These are phyloP conservation scores for Quercus bicolor DNA, from an alignment of 306 rosid genomes.

Conservation along the genomic window DNA sequence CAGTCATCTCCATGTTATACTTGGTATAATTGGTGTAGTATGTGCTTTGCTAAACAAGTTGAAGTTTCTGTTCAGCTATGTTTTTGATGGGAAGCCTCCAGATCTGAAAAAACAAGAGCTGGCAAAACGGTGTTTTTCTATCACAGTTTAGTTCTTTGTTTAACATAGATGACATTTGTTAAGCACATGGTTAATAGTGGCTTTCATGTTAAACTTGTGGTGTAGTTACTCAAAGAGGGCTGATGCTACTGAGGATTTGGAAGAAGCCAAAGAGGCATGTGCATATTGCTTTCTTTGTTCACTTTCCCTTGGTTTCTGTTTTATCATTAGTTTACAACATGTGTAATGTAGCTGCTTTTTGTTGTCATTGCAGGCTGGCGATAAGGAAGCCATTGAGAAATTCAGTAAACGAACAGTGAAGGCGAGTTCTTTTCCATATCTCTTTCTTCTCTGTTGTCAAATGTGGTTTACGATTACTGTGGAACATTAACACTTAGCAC, in stretches of 20 bases:
- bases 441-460: background rate
- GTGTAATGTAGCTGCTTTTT: constrained; percentile 19
- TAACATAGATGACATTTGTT: background rate
- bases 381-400: constrained; percentile 90
- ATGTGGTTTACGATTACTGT: background rate
- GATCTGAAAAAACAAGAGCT: constrained; percentile 91
- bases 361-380: constrained; percentile 51
- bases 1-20: background rate
- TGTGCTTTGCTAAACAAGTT: background rate
- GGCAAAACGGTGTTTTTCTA: constrained; percentile 70
- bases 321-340: constrained; percentile 3
- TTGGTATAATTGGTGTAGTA: background rate
- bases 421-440: constrained; percentile 39
- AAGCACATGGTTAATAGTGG: background rate
- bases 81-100: constrained; percentile 92
- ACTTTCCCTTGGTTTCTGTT: background rate
- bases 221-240: constrained; percentile 69
- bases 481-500: background rate
- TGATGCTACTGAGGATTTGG: constrained; percentile 73
- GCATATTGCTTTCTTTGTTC: background rate
- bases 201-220: constrained; percentile 18
- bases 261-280: constrained; percentile 66
- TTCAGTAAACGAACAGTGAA: constrained; percentile 94
- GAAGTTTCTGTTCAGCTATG: constrained; percentile 53
- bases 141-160: background rate